Percentiles rank a stretch among this genome's conserved stretches.
These are phyloP conservation scores for Candida montana DNA, from an alignment of 805 yeast genomes.

Conservation along the genomic window DNA sequence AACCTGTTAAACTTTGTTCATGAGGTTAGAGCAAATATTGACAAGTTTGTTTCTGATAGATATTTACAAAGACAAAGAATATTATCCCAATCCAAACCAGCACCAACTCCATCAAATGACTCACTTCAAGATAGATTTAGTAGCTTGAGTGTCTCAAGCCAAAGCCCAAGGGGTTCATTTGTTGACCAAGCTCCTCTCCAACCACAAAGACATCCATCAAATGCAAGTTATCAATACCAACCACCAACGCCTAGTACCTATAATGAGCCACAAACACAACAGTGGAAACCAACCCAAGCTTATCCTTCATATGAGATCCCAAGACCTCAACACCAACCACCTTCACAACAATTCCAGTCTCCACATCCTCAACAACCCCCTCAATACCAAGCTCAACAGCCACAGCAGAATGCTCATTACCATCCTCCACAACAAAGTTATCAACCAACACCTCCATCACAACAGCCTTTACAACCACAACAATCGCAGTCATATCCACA, in stretches of 20 bases:
- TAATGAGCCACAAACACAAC: conserved; percentile 6
- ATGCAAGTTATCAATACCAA: conserved; percentile 8
- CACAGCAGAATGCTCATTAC: neutral
- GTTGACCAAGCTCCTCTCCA: conserved; percentile 4
- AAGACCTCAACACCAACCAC: conserved; percentile 8
- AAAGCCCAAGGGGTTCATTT: conserved; percentile 17
- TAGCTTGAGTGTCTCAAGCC: conserved; percentile 15
- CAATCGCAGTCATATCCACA: too few relatives aligned
- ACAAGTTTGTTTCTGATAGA: conserved; percentile 21
- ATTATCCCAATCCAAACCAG: conserved; percentile 6
- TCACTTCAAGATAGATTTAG: conserved; percentile 18
- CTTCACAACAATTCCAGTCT: conserved; percentile 3
- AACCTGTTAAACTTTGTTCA: conserved; percentile 29
- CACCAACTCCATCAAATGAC: conserved; percentile 2
- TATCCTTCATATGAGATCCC: conserved; percentile 7
- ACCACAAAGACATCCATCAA: conserved; percentile 12
- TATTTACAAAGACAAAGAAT: conserved; percentile 21
- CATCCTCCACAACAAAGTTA: neutral
- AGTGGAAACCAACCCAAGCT: conserved; percentile 4
- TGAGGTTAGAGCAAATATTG: conserved; percentile 19
- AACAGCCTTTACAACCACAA: too few relatives aligned
- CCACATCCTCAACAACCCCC: neutral
- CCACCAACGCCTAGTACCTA: conserved; percentile 4
- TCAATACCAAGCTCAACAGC: neutral
- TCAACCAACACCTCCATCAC: neutral